Conservation (phyloP, 1,139 yeast genomes). For the Sugiyamaella xylanicola region DNA sequence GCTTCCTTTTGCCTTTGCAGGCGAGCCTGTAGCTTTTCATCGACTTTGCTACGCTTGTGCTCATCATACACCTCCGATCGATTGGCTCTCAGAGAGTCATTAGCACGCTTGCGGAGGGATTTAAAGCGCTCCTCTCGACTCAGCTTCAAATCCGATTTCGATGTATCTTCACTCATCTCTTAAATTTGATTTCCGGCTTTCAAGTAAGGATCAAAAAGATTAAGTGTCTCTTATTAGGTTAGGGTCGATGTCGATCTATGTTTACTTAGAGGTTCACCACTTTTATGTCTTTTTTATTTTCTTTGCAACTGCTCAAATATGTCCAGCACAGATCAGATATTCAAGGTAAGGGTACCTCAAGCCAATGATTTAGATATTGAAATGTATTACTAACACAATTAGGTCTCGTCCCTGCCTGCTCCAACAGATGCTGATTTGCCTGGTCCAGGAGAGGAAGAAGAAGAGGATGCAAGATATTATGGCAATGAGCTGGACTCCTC, state of each 20-base stretch:
- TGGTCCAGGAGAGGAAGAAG: constrained; percentile 25
- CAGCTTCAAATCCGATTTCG: not conserved
- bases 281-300: no score
- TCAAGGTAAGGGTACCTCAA: constrained; percentile 29
- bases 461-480: constrained; percentile 37
- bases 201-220: no score
- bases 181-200: not conserved
- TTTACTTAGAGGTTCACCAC: not conserved
- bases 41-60: constrained; percentile 42
- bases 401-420: not conserved
- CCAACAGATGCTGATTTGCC: constrained; percentile 4
- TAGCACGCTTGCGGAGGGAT: constrained; percentile 28
- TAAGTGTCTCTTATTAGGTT: no score
- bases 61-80: constrained; percentile 49
- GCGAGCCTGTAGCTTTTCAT: constrained; percentile 39
- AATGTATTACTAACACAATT: not conserved
- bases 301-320: no score
- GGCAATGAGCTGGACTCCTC: constrained; percentile 36
- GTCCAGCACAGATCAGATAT: constrained; percentile 25
- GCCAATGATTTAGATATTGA: no score
- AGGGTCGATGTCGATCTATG: not conserved
- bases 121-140: constrained; percentile 25
- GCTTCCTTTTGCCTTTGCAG: constrained; percentile 42
- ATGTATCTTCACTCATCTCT: not conserved
- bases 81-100: constrained; percentile 43